These are phyloP conservation scores for Jamesozyma spencerorum DNA, from an alignment of 805 yeast species.

Conservation along the genomic window DNA sequence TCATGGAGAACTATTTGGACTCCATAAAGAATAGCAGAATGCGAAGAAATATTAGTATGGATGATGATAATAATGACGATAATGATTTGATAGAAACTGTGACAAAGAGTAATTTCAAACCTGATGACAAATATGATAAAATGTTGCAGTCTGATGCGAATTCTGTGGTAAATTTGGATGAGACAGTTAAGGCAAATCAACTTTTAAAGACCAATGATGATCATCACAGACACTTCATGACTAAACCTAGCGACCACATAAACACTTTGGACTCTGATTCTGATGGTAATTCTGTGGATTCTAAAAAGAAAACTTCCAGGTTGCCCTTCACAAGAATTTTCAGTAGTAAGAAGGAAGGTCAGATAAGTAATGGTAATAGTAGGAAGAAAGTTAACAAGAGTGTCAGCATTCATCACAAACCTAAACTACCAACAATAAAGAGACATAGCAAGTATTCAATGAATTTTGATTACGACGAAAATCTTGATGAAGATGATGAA, in stretches of 20 bases:
- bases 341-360: constrained; percentile 14
- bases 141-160: constrained; percentile 1
- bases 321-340: constrained; percentile 22
- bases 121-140: neutral
- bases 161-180: constrained; percentile 1
- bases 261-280: constrained; percentile 6
- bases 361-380: neutral
- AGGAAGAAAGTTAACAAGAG: neutral
- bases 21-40: constrained; percentile 2
- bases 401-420: neutral
- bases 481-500: constrained; percentile 27
- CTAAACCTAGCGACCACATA: neutral
- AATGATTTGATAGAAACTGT: constrained; percentile 1
- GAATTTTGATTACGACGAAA: constrained; percentile 27
- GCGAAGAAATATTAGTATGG: constrained; percentile 1
- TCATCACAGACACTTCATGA: no score
- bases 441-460: constrained; percentile 14
- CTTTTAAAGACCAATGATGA: neutral
- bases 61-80: neutral
- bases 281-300: constrained; percentile 6
- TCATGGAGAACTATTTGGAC: constrained; percentile 13
- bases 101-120: constrained; percentile 1
- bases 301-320: constrained; percentile 10
- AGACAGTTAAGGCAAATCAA: neutral
- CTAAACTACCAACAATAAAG: neutral